A percentile compares a stretch with the other conserved stretches of the same genome.
Conservation (phyloP, 208 protist species). For the Leishmania turanica region DNA sequence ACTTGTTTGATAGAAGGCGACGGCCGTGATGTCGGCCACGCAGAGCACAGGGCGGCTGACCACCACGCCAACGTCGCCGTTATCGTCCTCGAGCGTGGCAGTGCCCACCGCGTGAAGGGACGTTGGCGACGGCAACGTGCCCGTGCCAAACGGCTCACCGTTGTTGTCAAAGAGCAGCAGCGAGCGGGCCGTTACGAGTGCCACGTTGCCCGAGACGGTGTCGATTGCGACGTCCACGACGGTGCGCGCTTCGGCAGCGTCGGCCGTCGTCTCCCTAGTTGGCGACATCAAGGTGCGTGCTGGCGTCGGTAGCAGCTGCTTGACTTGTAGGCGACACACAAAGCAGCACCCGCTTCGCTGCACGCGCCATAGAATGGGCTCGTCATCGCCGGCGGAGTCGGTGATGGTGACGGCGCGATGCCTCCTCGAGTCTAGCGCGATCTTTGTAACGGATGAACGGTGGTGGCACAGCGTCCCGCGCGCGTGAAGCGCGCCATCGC, state of each 20-base stretch:
- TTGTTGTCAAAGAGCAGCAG: slow-evolving; percentile 83
- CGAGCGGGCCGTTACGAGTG: slow-evolving; percentile 56
- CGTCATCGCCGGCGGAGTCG: slow-evolving; percentile 26
- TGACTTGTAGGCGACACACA: slow-evolving; percentile 46
- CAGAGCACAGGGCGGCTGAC: slow-evolving; percentile 30
- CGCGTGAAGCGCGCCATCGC: slow-evolving; percentile 35
- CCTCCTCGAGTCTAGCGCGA: slow-evolving; percentile 40
- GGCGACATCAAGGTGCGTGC: not conserved
- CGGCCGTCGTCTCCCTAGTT: slow-evolving; percentile 6
- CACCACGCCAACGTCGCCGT: slow-evolving; percentile 54
- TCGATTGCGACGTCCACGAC: slow-evolving; percentile 63
- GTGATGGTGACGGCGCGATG: slow-evolving; percentile 75
- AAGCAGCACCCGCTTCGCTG: slow-evolving; percentile 49
- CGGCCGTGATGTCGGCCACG: slow-evolving; percentile 51
- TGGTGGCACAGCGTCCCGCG: slow-evolving; percentile 67
- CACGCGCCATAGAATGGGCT: slow-evolving; percentile 84
- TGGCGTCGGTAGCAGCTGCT: slow-evolving; percentile 23
- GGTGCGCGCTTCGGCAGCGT: slow-evolving; percentile 5
- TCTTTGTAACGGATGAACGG: slow-evolving; percentile 57
- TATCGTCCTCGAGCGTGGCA: slow-evolving; percentile 54
- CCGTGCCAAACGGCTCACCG: slow-evolving; percentile 62
- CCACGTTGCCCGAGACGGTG: slow-evolving; percentile 37
- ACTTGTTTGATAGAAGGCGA: slow-evolving; percentile 62
- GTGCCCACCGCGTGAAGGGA: slow-evolving; percentile 16
- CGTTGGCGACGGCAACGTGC: slow-evolving; percentile 38